Base-by-base conservation (phyloP, 352 stramenopile species). In the Phytophthora constricta region DNA sequence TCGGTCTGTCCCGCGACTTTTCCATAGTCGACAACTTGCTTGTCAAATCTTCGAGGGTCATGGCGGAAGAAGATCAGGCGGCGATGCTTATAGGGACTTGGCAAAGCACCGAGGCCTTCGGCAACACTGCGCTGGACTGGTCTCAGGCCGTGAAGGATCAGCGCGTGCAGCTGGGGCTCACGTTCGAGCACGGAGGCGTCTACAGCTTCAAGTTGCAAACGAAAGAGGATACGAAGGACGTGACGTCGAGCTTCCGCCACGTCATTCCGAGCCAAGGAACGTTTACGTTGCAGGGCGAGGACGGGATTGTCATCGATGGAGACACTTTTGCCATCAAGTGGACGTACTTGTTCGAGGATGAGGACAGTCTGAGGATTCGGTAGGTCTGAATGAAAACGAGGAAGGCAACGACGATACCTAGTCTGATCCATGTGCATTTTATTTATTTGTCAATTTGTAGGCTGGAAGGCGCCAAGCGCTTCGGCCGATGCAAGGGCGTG, bases 81-180 rank as follows among this genome's bases (percentile, higher is more conserved):
- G 23, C 33, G n/a, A 58, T 54, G 61, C 62, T 81, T 0, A 19
- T 74, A 14, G 86, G 86, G 16, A 23, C 58, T 25, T 94, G 86
- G 86, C 62, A 65, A 16, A 94, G 82, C 70, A 84, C 79, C 2
- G 86, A 94, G 23, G 84, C 82, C 5, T 92, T 94, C 27, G 86
- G 86, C 14, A 94, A 91, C 53, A 94, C 86, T 13, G 50, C 80
- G 34, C 66, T 94, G 19, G 86, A 94, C 63, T 94, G 86, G 86
- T 81, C 82, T 37, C 74, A 90, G 41, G 84, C 84, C 23, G 64
- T 94, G 10, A 90, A 90, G 49, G 74, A 85, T 11, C 62, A 76
- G 20, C 70, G 56, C 9, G 82, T 68, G 23, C 60, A 58, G n/a
- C 71, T 90, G 4, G 42, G 63, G 13, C 60, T 94, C 13, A 58